These are phyloP conservation scores for Pulveroboletus sp. DNA, from an alignment of 768 basidiomycete species.

Conservation along the genomic window DNA sequence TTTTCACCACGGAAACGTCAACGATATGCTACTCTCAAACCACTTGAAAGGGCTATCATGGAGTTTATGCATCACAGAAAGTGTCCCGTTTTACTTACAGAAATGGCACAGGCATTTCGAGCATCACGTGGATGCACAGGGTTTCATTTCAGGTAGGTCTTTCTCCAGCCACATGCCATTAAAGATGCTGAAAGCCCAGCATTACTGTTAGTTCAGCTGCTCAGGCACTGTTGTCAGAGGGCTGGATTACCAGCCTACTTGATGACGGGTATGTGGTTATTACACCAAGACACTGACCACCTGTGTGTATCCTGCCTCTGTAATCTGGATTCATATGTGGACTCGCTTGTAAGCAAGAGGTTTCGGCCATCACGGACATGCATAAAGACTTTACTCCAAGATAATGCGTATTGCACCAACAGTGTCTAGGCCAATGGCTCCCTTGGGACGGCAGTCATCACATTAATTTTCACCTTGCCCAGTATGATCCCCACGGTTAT, in stretches of 20 bases:
- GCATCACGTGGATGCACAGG: constrained; percentile 12
- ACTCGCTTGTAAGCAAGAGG: no score
- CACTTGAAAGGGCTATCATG: constrained; percentile 18
- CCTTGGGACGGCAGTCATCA: no score
- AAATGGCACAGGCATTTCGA: constrained; percentile 13
- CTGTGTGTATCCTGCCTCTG: neutral
- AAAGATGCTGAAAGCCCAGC: neutral
- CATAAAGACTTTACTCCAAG: no score
- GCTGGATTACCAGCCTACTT: constrained; percentile 29
- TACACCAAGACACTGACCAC: constrained; percentile 21
- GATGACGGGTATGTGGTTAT: constrained; percentile 27
- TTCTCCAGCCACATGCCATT: neutral
- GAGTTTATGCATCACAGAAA: constrained; percentile 13
- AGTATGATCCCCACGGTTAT: no score
- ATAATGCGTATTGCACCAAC: no score
- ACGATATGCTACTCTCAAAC: constrained; percentile 15
- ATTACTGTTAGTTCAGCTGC: constrained; percentile 13
- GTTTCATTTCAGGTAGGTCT: constrained; percentile 20
- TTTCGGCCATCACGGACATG: no score
- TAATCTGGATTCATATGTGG: neutral
- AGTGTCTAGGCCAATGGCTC: no score
- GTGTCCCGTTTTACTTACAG: constrained; percentile 2
- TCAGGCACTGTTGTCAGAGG: constrained; percentile 23
- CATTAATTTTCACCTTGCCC: no score
- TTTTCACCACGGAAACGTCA: constrained; percentile 21